A percentile compares a stretch with the other conserved stretches of the same genome.
phyloP scores from a whole-genome alignment of 2,329 filamentous ascomycete genomes.

The Fusarium bactridioides region DNA sequence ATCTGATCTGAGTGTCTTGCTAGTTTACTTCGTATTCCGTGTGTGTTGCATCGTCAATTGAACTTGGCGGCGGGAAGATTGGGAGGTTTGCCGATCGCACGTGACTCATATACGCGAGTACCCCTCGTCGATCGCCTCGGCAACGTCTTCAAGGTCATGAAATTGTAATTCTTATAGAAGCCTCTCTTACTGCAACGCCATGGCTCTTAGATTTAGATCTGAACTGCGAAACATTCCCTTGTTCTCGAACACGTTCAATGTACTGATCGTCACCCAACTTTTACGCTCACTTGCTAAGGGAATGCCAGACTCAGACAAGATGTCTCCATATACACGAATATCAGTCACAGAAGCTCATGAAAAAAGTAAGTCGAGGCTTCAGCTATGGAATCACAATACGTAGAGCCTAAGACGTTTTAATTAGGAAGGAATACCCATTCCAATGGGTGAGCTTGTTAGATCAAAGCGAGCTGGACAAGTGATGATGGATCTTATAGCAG shows the following conservation, averaged over 20 bases:
- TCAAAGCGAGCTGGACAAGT: not conserved
- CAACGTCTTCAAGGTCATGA: not conserved
- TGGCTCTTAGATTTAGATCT: not conserved
- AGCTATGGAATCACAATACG: accelerated
- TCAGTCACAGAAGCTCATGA: slow-evolving; percentile 10
- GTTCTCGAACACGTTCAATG: not conserved
- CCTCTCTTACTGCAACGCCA: not conserved
- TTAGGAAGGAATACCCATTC: slow-evolving; percentile 41
- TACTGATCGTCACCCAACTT: not conserved
- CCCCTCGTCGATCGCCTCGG: not conserved
- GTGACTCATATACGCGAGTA: not conserved
- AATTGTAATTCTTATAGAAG: not conserved
- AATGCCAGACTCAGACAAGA: not conserved
- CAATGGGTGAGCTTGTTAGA: not conserved
- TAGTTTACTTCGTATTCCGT: not conserved
- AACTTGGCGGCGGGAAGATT: not conserved
- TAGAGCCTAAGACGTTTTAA: not conserved
- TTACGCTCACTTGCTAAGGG: not conserved
- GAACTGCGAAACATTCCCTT: not conserved
- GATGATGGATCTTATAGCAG: not conserved
- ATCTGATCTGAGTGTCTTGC: too few relatives aligned
- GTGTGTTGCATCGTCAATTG: not conserved
- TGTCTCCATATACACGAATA: slow-evolving; percentile 18
- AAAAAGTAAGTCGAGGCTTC: not conserved
- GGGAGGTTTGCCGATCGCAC: not conserved